A percentile compares a stretch with the other conserved stretches of the same genome.
phyloP scores from a whole-genome alignment of 148 eudicot species.

The Cornus controversa region DNA sequence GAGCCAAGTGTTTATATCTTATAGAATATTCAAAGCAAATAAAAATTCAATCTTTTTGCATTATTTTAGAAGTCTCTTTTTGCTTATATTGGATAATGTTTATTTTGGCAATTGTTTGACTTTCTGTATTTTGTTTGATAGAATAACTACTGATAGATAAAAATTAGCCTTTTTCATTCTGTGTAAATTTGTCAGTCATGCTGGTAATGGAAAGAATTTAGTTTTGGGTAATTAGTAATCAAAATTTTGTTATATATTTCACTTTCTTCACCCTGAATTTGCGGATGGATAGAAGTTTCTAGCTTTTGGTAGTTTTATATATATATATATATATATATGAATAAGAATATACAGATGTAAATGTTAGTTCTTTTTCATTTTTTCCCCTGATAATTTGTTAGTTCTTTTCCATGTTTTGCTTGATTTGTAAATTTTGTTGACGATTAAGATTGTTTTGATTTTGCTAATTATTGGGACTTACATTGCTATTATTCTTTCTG shows the following conservation, averaged over 20 bases:
- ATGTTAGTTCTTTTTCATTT: not conserved
- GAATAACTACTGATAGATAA: not conserved
- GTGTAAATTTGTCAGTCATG: not conserved
- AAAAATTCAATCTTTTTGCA: not conserved
- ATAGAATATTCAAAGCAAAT: not conserved
- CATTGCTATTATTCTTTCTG: not conserved
- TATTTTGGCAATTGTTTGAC: not conserved
- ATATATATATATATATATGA: too few relatives aligned
- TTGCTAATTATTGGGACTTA: not conserved
- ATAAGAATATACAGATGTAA: not conserved
- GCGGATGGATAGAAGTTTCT: not conserved
- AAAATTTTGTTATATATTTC: not conserved
- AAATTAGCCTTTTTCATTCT: not conserved
- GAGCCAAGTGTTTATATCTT: slow-evolving; percentile 8
- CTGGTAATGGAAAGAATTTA: not conserved
- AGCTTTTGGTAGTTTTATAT: not conserved
- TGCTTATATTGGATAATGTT: too few relatives aligned
- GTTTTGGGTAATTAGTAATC: not conserved
- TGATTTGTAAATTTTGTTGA: not conserved
- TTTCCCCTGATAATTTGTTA: too few relatives aligned
- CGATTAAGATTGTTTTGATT: not conserved
- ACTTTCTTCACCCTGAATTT: not conserved
- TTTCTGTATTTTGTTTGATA: not conserved
- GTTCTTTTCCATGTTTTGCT: too few relatives aligned
- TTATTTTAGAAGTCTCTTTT: not conserved